Conservation (phyloP, 2,329 filamentous ascomycete species). For the Sporothrix globosa region DNA sequence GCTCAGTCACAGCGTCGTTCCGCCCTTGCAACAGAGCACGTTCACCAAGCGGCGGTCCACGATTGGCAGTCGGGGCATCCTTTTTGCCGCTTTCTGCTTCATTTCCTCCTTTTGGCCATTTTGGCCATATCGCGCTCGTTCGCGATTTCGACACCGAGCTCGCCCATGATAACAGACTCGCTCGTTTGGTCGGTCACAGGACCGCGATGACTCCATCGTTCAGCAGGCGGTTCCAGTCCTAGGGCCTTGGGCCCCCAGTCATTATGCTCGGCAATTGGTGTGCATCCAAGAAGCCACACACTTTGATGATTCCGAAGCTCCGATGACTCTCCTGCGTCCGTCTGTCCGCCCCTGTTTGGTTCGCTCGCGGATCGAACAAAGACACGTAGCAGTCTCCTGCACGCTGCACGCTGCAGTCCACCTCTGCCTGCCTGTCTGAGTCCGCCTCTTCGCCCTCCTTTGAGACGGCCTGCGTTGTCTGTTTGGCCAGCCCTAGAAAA, state of each 20-base stretch:
- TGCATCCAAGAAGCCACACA: constrained; percentile 9
- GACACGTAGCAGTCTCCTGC: constrained; percentile 10
- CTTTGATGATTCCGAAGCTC: background rate
- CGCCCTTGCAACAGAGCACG: constrained; percentile 18
- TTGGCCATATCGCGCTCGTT: constrained; percentile 9
- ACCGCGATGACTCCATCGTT: constrained; percentile 22
- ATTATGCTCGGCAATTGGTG: constrained; percentile 14
- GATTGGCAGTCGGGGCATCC: background rate
- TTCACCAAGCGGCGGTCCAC: background rate
- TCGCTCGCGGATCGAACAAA: background rate
- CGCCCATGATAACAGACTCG: background rate
- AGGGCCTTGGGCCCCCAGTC: constrained; percentile 10
- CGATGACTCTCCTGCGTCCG: background rate
- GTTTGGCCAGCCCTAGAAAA: constrained; percentile 32
- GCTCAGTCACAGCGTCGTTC: constrained; percentile 12
- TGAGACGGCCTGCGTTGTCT: background rate
- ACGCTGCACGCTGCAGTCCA: constrained; percentile 4
- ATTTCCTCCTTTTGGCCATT: background rate
- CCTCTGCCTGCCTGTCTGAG: constrained; percentile 9
- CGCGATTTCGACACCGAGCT: background rate
- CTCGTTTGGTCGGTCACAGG: constrained; percentile 11
- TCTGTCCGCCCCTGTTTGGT: background rate
- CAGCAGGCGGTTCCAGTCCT: constrained; percentile 13
- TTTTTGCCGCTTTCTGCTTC: background rate
- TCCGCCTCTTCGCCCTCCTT: constrained; percentile 20